These are phyloP conservation scores for Phytopythium helicoides DNA, from an alignment of 352 stramenopile genomes.

Conservation along the genomic window DNA sequence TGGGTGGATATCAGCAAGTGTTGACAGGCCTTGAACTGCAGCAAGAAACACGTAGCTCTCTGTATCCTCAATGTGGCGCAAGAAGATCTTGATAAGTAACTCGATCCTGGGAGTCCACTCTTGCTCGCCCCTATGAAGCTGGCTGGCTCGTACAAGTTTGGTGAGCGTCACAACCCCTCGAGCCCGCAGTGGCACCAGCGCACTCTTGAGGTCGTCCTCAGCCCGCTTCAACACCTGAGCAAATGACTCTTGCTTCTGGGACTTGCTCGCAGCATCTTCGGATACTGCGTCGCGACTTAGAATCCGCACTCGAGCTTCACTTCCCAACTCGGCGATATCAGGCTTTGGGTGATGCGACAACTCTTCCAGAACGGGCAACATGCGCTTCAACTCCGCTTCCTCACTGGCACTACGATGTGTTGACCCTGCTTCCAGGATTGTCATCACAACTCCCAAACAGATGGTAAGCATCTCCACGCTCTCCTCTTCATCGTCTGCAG, in stretches of 20 bases:
- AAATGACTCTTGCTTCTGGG: slow-evolving; percentile 39
- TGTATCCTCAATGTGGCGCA: slow-evolving; percentile 55
- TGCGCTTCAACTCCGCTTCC: slow-evolving; percentile 48
- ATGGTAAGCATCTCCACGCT: slow-evolving; percentile 72
- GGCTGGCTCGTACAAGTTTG: slow-evolving; percentile 66
- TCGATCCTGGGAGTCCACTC: slow-evolving; percentile 51
- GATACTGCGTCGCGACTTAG: slow-evolving; percentile 32
- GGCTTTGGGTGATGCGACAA: slow-evolving; percentile 51
- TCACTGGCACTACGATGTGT: slow-evolving; percentile 41
- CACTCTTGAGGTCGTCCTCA: slow-evolving; percentile 55
- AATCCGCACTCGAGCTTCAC: slow-evolving; percentile 61
- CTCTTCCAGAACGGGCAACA: slow-evolving; percentile 63
- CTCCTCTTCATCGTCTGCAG: slow-evolving; percentile 34
- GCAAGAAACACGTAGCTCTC: slow-evolving; percentile 89
- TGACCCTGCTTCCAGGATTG: slow-evolving; percentile 72
- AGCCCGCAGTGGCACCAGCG: slow-evolving; percentile 66
- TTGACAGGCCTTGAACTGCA: slow-evolving; percentile 66
- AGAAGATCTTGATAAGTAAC: slow-evolving; percentile 53
- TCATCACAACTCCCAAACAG: slow-evolving; percentile 74
- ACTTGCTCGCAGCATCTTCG: background rate
- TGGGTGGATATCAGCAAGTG: slow-evolving; percentile 57
- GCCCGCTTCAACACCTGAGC: slow-evolving; percentile 47
- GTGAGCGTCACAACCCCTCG: slow-evolving; percentile 73
- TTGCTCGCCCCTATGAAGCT: slow-evolving; percentile 32
- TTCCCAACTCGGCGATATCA: slow-evolving; percentile 72